A percentile compares a stretch with the other conserved stretches of the same genome.
Evolutionary conservation across 108 stramenopile species (phyloP).

Genomic region (Mediolabrus comicus): DNA sequence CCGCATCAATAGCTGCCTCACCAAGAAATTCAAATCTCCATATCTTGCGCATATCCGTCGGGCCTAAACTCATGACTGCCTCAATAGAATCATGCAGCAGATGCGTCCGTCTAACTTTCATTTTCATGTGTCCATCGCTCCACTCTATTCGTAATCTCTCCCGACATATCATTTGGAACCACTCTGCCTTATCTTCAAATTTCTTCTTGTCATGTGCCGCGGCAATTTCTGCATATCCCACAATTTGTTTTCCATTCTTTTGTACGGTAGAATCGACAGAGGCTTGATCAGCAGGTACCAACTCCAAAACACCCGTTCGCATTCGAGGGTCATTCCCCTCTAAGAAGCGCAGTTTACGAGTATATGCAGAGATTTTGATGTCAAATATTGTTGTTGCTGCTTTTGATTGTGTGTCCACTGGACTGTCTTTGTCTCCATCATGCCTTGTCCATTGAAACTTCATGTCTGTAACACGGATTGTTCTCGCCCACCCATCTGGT

Average conservation of each 20-base stretch:
- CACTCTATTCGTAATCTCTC: constrained; percentile 63
- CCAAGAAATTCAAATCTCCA: constrained; percentile 94
- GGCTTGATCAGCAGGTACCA: constrained; percentile 77
- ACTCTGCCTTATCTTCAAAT: constrained; percentile 75
- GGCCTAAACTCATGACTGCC: constrained; percentile 79
- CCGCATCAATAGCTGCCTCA: constrained; percentile 96
- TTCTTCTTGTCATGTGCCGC: constrained; percentile 49
- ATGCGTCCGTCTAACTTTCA: constrained; percentile 70
- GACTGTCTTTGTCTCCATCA: constrained; percentile 46
- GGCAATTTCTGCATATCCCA: constrained; percentile 78
- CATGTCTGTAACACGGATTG: constrained; percentile 80
- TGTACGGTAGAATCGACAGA: constrained; percentile 66
- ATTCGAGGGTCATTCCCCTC: constrained; percentile 85
- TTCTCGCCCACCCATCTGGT: constrained; percentile 84
- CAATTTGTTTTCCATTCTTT: constrained; percentile 44
- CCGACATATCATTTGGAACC: constrained; percentile 81
- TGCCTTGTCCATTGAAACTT: constrained; percentile 90
- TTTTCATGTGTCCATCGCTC: constrained; percentile 87
- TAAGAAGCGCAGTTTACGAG: constrained; percentile 68
- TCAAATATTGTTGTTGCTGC: constrained; percentile 52
- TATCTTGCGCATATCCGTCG: constrained; percentile 89
- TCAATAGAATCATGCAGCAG: constrained; percentile 85
- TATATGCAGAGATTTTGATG: constrained; percentile 73
- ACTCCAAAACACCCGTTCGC: constrained; percentile 60
- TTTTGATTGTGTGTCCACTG: neutral